A percentile compares a stretch with the other conserved stretches of the same genome.
These are phyloP conservation scores for Penicillium glabrum DNA, from an alignment of 2,329 filamentous ascomycete species.

Conservation along the genomic window DNA sequence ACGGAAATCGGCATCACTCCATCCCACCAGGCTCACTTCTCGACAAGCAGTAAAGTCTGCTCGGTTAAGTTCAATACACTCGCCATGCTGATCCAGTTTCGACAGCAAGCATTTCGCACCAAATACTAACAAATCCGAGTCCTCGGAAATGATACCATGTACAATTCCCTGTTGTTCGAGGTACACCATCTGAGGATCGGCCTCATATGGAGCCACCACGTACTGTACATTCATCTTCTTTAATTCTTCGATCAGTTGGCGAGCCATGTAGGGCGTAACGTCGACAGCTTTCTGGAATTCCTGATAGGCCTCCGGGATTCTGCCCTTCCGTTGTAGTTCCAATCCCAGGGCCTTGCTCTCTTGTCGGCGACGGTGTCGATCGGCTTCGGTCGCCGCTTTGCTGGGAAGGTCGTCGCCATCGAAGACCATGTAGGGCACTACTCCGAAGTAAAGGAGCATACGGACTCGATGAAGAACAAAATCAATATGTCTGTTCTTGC, in stretches of 20 bases:
- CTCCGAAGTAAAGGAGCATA: slow-evolving; percentile 90
- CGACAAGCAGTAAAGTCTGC: slow-evolving; percentile 84
- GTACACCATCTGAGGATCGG: slow-evolving; percentile 94
- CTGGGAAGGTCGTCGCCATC: slow-evolving; percentile 94
- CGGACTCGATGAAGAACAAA: slow-evolving; percentile 86
- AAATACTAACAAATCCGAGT: slow-evolving; percentile 94
- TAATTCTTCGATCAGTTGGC: slow-evolving; percentile 84
- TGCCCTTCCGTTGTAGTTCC: slow-evolving; percentile 78
- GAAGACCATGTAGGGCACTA: slow-evolving; percentile 94
- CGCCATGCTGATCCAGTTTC: slow-evolving; percentile 90
- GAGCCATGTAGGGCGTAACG: slow-evolving; percentile 93
- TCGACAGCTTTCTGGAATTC: slow-evolving; percentile 96
- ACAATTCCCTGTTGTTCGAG: slow-evolving; percentile 83
- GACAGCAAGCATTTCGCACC: slow-evolving; percentile 87
- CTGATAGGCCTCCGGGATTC: slow-evolving; percentile 73
- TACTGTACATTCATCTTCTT: slow-evolving; percentile 79
- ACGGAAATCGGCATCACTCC: slow-evolving; percentile 88
- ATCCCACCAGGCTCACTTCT: slow-evolving; percentile 85
- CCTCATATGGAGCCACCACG: slow-evolving; percentile 94
- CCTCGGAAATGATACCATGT: slow-evolving; percentile 87
- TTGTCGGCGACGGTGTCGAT: slow-evolving; percentile 71
- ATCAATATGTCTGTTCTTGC: slow-evolving; percentile 70
- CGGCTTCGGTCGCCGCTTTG: slow-evolving; percentile 82
- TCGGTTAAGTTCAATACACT: slow-evolving; percentile 88
- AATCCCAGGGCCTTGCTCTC: slow-evolving; percentile 74